phyloP scores from a whole-genome alignment of 768 basidiomycete species.

The Paxillus involutus region DNA sequence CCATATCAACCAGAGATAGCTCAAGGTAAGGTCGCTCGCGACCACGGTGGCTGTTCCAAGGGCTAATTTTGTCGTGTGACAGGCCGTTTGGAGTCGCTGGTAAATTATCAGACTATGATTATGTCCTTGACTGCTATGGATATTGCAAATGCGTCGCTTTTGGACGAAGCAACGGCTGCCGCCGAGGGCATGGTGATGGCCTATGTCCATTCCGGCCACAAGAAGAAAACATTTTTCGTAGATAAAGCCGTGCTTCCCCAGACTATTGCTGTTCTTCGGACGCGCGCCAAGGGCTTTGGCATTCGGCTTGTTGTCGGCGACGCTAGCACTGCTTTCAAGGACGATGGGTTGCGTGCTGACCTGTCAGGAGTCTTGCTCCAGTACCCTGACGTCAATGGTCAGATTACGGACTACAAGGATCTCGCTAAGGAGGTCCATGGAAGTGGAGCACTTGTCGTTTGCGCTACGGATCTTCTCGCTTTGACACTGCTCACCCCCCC shows the following conservation, averaged over 20 bases:
- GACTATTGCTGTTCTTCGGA: constrained; percentile 85
- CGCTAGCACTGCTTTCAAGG: constrained; percentile 46
- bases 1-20: constrained; percentile 97
- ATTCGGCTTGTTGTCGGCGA: constrained; percentile 79
- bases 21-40: constrained; percentile 62
- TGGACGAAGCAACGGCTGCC: constrained; percentile 94
- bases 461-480: constrained; percentile 90
- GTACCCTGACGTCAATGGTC: constrained; percentile 91
- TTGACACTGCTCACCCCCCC: constrained; percentile 92
- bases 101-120: constrained; percentile 97
- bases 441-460: constrained; percentile 77
- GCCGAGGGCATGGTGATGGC: constrained; percentile 98
- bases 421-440: constrained; percentile 71
- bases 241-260: constrained; percentile 84
- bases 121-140: constrained; percentile 93
- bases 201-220: constrained; percentile 62
- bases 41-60: background rate
- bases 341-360: constrained; percentile 54
- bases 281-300: constrained; percentile 91
- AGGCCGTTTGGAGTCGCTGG: constrained; percentile 94
- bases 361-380: constrained; percentile 89
- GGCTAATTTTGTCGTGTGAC: constrained; percentile 14
- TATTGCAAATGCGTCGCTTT: constrained; percentile 92
- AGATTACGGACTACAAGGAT: constrained; percentile 67
- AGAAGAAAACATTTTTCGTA: constrained; percentile 82